These are phyloP conservation scores for Diaporthe citri DNA, from an alignment of 2,329 filamentous ascomycete genomes.

Conservation along the genomic window DNA sequence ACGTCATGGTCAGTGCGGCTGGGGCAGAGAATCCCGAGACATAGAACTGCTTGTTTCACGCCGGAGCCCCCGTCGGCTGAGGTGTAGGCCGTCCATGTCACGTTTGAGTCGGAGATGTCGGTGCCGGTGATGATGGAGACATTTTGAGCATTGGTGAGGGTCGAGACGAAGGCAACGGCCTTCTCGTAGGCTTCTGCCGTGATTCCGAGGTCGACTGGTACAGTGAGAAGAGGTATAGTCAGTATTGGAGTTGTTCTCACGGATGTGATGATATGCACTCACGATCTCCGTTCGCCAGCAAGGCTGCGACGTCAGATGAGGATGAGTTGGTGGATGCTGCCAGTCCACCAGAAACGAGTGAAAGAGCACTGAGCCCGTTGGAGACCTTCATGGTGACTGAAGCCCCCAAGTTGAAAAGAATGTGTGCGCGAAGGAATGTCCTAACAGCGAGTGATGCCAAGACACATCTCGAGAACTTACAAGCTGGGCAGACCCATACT, in stretches of 20 bases:
- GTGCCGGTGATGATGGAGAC: conserved; percentile 15
- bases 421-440: not conserved
- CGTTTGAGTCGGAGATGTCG: conserved; percentile 13
- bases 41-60: conserved; percentile 41
- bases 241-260: not conserved
- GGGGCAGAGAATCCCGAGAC: conserved; percentile 42
- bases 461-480: not conserved
- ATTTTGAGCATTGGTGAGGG: conserved; percentile 8
- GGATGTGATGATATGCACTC: not conserved
- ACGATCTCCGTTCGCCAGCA: conserved; percentile 10
- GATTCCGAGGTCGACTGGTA: conserved; percentile 25
- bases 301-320: not conserved
- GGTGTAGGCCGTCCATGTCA: conserved; percentile 59
- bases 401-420: not conserved
- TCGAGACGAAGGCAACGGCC: not conserved
- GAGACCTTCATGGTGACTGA: conserved; percentile 11
- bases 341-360: conserved; percentile 16
- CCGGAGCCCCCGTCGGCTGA: conserved; percentile 42
- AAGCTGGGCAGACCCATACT: not conserved
- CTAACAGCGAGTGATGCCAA: not conserved
- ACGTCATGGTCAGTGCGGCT: conserved; percentile 43
- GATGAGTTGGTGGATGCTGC: conserved; percentile 11
- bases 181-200: conserved; percentile 17
- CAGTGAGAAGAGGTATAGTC: not conserved
- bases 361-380: not conserved